Evolutionary conservation across 345 rosid species (phyloP).

Genomic region (Eucalyptus erythrocorys): DNA sequence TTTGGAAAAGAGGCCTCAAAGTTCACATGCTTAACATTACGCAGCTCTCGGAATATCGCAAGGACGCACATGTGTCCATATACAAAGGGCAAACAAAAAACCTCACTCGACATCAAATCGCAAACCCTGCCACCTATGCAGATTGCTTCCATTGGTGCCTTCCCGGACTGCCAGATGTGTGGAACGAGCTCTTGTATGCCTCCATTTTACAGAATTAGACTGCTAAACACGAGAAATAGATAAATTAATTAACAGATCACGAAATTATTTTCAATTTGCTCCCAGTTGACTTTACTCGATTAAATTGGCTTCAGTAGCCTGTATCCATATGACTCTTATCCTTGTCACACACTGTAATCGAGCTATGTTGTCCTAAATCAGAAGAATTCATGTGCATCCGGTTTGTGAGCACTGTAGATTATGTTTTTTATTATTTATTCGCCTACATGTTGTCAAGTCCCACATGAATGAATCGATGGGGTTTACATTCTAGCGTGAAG

Average conservation of each 20-base stretch:
- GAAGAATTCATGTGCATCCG: background rate
- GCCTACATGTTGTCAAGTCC: background rate
- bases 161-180: constrained; percentile 88
- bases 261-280: background rate
- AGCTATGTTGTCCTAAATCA: background rate
- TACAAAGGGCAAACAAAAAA: constrained; percentile 58
- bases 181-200: constrained; percentile 81
- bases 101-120: constrained; percentile 22
- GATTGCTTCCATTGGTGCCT: constrained; percentile 96
- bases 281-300: background rate
- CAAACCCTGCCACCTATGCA: constrained; percentile 51
- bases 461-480: background rate
- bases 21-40: constrained; percentile 67
- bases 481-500: background rate
- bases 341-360: background rate
- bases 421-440: background rate
- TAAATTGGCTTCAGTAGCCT: background rate
- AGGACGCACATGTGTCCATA: constrained; percentile 69
- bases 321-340: background rate
- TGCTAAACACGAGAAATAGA: background rate
- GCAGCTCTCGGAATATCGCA: constrained; percentile 64
- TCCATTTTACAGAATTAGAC: constrained; percentile 7
- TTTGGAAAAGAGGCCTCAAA: constrained; percentile 32
- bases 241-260: background rate
- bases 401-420: background rate